These are phyloP conservation scores for Trametes polyzona DNA, from an alignment of 1,284 basidiomycete genomes.

Conservation along the genomic window DNA sequence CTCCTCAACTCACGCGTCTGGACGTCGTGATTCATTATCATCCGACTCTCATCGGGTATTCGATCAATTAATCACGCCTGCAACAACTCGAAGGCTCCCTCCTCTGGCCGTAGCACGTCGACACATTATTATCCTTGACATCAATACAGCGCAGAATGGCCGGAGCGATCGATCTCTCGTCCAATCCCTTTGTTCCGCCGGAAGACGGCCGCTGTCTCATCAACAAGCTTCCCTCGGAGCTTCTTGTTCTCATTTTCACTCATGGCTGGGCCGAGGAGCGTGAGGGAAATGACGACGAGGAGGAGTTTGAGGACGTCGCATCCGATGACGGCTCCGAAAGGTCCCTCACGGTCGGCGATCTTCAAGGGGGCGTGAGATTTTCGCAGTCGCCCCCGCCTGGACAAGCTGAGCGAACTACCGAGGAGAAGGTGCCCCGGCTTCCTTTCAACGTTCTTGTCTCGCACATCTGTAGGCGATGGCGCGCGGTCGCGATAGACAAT, in stretches of 20 bases:
- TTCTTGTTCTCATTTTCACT: conserved; percentile 60
- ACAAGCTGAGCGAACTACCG: conserved; percentile 27
- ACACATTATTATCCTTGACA: not conserved
- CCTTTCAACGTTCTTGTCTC: conserved; percentile 49
- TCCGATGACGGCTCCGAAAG: conserved; percentile 30
- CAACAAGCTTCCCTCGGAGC: conserved; percentile 59
- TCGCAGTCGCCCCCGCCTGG: conserved; percentile 22
- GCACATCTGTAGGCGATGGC: conserved; percentile 47
- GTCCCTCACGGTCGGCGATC: too few species aligned
- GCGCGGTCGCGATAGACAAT: conserved; percentile 35
- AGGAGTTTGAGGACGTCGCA: conserved; percentile 34
- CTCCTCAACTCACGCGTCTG: too few species aligned
- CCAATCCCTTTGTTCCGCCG: conserved; percentile 47
- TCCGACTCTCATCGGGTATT: too few species aligned
- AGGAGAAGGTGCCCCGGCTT: conserved; percentile 19
- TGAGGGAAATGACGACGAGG: conserved; percentile 32
- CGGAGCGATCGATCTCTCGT: conserved; percentile 10
- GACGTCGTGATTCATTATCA: too few species aligned
- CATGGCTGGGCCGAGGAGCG: conserved; percentile 47
- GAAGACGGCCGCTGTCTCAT: conserved; percentile 49
- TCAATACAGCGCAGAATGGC: not conserved
- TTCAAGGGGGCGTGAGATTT: too few species aligned
- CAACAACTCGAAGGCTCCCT: too few species aligned
- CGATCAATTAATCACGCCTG: too few species aligned
- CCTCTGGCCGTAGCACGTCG: too few species aligned